Conservation (phyloP, 2,329 filamentous ascomycete genomes). For the Colletotrichum musae region DNA sequence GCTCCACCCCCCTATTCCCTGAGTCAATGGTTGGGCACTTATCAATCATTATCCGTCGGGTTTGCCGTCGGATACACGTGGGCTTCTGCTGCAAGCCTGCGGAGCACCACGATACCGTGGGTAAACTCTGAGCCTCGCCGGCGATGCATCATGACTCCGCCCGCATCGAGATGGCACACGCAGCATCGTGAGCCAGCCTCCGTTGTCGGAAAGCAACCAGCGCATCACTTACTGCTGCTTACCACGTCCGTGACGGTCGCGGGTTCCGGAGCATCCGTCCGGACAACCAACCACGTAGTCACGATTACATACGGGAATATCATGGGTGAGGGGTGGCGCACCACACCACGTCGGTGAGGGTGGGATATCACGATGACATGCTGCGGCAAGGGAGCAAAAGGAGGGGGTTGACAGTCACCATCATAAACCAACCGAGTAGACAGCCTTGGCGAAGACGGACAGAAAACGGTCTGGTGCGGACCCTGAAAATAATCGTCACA, state of each 20-base stretch:
- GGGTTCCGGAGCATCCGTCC: not conserved
- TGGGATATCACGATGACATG: not conserved
- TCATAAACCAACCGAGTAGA: not conserved
- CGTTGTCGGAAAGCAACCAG: constrained; percentile 23
- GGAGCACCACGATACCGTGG: no score
- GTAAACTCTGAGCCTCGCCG: no score
- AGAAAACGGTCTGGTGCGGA: not conserved
- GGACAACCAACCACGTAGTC: constrained; percentile 1
- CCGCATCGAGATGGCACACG: constrained; percentile 7
- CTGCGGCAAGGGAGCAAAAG: not conserved
- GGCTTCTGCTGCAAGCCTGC: no score
- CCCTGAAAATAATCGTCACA: constrained; percentile 5
- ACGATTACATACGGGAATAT: not conserved
- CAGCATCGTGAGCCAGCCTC: constrained; percentile 13
- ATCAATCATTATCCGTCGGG: constrained; percentile 12
- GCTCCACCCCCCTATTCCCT: no score
- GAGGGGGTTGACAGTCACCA: no score
- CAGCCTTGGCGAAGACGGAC: not conserved
- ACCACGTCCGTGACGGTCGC: not conserved
- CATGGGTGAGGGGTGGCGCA: not conserved
- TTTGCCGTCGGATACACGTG: not conserved
- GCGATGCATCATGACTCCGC: no score
- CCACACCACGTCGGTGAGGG: not conserved
- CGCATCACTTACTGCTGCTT: not conserved
- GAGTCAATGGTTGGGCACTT: constrained; percentile 15